phyloP scores from a whole-genome alignment of 1,139 yeast species.

The Geotrichum aggregatum region DNA sequence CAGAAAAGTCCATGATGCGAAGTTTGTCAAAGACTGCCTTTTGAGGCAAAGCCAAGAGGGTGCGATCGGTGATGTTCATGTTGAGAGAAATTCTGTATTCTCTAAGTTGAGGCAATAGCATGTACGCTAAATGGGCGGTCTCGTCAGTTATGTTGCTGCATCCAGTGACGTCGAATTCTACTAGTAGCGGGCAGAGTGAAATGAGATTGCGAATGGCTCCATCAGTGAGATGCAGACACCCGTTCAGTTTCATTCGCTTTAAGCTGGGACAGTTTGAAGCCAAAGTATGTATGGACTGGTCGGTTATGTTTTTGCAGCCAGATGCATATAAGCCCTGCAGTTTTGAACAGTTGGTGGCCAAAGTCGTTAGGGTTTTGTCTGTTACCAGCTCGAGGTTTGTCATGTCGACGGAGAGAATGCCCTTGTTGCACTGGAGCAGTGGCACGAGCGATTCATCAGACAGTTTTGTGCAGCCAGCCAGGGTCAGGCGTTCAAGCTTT shows the following conservation, averaged over 20 bases:
- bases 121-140: slow-evolving; percentile 56
- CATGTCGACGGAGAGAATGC: slow-evolving; percentile 80
- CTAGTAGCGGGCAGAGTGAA: slow-evolving; percentile 67
- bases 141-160: slow-evolving; percentile 70
- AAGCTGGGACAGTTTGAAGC: slow-evolving; percentile 65
- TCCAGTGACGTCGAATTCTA: slow-evolving; percentile 84
- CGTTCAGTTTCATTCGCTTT: slow-evolving; percentile 77
- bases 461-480: slow-evolving; percentile 72
- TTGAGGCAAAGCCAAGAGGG: slow-evolving; percentile 36
- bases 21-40: slow-evolving; percentile 47
- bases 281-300: slow-evolving; percentile 58
- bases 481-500: slow-evolving; percentile 76
- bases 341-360: slow-evolving; percentile 67
- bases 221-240: slow-evolving; percentile 65
- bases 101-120: slow-evolving; percentile 63
- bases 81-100: slow-evolving; percentile 82
- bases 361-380: slow-evolving; percentile 65
- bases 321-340: slow-evolving; percentile 91
- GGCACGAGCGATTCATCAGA: slow-evolving; percentile 58
- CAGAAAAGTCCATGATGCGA: slow-evolving; percentile 80
- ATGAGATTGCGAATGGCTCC: slow-evolving; percentile 62
- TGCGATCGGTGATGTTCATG: slow-evolving; percentile 61
- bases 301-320: slow-evolving; percentile 67
- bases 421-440: slow-evolving; percentile 60
- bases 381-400: slow-evolving; percentile 70